These are phyloP conservation scores for Cucurbita maxima DNA, from an alignment of 306 rosid species.

Conservation along the genomic window DNA sequence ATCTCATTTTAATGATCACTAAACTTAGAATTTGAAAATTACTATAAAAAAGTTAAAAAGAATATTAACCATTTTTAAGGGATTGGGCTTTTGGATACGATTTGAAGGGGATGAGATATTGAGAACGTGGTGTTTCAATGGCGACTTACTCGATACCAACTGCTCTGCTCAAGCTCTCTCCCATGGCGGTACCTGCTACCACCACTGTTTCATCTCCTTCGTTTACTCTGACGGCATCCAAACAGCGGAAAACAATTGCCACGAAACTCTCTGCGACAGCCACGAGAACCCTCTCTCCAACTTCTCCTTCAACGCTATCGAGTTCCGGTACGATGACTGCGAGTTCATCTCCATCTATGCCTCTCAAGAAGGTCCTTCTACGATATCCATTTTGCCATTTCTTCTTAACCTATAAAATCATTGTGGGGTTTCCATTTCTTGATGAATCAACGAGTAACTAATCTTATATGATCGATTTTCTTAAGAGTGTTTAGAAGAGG, in stretches of 20 bases:
- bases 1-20: no score
- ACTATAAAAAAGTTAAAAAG: no score
- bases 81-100: neutral
- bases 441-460: neutral
- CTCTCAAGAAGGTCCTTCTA: conserved; percentile 44
- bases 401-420: neutral
- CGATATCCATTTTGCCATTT: conserved; percentile 8
- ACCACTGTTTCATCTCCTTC: conserved; percentile 8
- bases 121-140: neutral
- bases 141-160: neutral
- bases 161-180: conserved; percentile 15
- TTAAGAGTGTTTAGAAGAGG: neutral
- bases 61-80: no score
- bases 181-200: conserved; percentile 10
- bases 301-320: conserved; percentile 8
- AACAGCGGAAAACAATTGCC: conserved; percentile 15
- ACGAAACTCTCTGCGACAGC: conserved; percentile 25
- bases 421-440: neutral
- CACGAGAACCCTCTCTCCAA: conserved; percentile 18
- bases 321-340: neutral
- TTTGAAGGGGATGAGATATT: neutral
- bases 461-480: neutral
- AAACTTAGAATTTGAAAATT: no score
- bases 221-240: conserved; percentile 16
- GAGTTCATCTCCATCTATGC: conserved; percentile 14